These are phyloP conservation scores for Eutypa lata DNA, from an alignment of 2,329 filamentous ascomycete species.

Conservation along the genomic window DNA sequence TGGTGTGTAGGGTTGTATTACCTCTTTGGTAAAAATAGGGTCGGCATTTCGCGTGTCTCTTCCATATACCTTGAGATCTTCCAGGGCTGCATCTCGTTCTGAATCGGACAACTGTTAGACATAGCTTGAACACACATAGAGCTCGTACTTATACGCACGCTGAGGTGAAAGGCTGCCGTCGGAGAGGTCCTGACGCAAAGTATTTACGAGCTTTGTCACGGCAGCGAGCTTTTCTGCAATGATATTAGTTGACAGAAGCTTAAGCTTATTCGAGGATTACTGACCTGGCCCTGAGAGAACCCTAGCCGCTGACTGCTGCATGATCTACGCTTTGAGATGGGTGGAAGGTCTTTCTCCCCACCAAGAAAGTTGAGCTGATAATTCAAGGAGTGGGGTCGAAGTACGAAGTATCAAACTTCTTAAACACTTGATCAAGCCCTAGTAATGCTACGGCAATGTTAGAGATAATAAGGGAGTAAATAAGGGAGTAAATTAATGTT, in stretches of 20 bases:
- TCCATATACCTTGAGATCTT: conserved; percentile 75
- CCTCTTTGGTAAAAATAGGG: conserved; percentile 80
- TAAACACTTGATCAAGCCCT: too few relatives aligned
- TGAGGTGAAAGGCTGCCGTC: conserved; percentile 55
- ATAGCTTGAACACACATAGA: not conserved
- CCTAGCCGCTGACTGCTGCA: conserved; percentile 12
- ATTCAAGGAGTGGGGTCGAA: too few relatives aligned
- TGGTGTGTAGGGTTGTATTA: conserved; percentile 30
- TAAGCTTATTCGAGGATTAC: conserved; percentile 14
- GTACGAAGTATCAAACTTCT: too few relatives aligned
- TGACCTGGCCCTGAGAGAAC: conserved; percentile 39
- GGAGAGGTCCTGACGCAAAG: conserved; percentile 60
- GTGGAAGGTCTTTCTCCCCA: conserved; percentile 1
- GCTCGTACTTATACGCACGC: conserved; percentile 45
- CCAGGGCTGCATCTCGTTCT: conserved; percentile 63
- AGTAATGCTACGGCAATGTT: too few relatives aligned
- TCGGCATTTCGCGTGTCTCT: conserved; percentile 69
- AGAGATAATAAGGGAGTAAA: too few relatives aligned
- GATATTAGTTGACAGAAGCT: conserved; percentile 7
- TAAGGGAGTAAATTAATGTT: too few relatives aligned
- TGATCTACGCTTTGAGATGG: conserved; percentile 15
- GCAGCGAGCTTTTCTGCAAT: conserved; percentile 62
- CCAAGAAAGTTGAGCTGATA: too few relatives aligned
- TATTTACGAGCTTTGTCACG: conserved; percentile 61
- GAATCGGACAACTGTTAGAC: conserved; percentile 8